Conservation (phyloP, 257 asterid species). For the Thymus mandschuricus region DNA sequence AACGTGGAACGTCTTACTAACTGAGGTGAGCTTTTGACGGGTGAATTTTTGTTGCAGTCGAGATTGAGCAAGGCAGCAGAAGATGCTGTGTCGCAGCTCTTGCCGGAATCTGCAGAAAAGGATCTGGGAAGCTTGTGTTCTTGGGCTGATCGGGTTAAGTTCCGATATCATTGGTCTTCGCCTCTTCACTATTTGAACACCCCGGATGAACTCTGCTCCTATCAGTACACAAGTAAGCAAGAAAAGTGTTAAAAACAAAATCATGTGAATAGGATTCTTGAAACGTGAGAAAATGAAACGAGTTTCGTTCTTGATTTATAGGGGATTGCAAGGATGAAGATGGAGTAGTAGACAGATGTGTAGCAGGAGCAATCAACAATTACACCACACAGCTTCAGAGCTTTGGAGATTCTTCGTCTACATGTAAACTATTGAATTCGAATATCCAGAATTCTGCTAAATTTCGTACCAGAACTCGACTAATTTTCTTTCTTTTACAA, state of each 20-base stretch:
- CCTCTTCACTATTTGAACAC: slow-evolving; percentile 84
- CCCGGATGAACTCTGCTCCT: slow-evolving; percentile 78
- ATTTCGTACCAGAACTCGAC: not conserved
- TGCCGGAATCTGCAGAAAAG: slow-evolving; percentile 62
- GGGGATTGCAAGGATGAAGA: slow-evolving; percentile 92
- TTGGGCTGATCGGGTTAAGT: slow-evolving; percentile 86
- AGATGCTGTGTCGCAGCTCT: slow-evolving; percentile 65
- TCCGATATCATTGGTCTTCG: slow-evolving; percentile 75
- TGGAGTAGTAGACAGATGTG: slow-evolving; percentile 75
- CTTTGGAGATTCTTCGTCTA: slow-evolving; percentile 25
- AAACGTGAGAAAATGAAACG: not conserved
- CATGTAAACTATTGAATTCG: slow-evolving; percentile 37
- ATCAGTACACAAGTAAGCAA: slow-evolving; percentile 68
- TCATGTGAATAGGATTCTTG: not conserved
- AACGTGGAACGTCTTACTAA: too few species aligned
- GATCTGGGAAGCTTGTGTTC: slow-evolving; percentile 78
- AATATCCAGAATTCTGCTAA: not conserved
- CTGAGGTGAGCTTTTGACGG: not conserved
- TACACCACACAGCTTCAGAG: slow-evolving; percentile 45
- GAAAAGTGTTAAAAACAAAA: not conserved
- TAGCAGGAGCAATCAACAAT: slow-evolving; percentile 74
- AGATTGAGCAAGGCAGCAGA: slow-evolving; percentile 76
- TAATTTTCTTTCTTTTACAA: not conserved
- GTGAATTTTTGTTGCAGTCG: slow-evolving; percentile 39
- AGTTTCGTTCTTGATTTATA: slow-evolving; percentile 7